These are phyloP conservation scores for Diutina rugosa DNA, from an alignment of 1,139 yeast species.

Conservation along the genomic window DNA sequence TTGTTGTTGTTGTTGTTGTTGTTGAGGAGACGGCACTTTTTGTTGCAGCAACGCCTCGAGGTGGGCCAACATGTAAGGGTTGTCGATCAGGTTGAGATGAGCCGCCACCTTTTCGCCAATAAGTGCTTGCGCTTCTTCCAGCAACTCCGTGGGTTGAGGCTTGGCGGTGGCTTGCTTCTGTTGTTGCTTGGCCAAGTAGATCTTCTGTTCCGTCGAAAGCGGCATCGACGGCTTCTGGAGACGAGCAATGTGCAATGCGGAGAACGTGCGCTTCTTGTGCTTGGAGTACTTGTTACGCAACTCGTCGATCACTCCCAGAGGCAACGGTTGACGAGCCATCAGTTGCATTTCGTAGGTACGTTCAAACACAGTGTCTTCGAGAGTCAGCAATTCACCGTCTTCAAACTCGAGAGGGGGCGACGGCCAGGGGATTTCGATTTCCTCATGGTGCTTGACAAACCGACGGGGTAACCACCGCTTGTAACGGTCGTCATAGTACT, in stretches of 20 bases:
- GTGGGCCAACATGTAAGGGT: slow-evolving; percentile 11
- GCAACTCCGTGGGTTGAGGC: slow-evolving; percentile 28
- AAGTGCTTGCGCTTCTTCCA: slow-evolving; percentile 54
- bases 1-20: background rate
- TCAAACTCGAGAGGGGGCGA: slow-evolving; percentile 49
- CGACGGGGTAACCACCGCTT: slow-evolving; percentile 68
- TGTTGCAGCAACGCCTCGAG: slow-evolving; percentile 1
- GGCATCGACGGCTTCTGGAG: slow-evolving; percentile 74
- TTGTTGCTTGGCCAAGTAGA: slow-evolving; percentile 46
- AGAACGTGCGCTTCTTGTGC: slow-evolving; percentile 43
- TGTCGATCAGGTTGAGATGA: slow-evolving; percentile 30
- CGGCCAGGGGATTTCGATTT: slow-evolving; percentile 83
- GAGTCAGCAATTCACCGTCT: slow-evolving; percentile 49
- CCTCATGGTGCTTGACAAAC: slow-evolving; percentile 55
- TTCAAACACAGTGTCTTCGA: slow-evolving; percentile 47
- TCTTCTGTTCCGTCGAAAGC: slow-evolving; percentile 47
- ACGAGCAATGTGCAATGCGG: slow-evolving; percentile 48
- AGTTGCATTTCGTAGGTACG: slow-evolving; percentile 68
- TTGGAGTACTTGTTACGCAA: slow-evolving; percentile 59
- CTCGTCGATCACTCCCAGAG: slow-evolving; percentile 49
- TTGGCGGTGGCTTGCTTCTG: slow-evolving; percentile 28
- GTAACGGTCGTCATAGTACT: slow-evolving; percentile 64
- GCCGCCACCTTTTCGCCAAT: slow-evolving; percentile 60
- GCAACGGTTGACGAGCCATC: slow-evolving; percentile 55
- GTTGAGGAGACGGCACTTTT: background rate